A percentile compares a stretch with the other conserved stretches of the same genome.
These are phyloP conservation scores for Penicillium nordicum DNA, from an alignment of 2,329 filamentous ascomycete genomes.

Conservation along the genomic window DNA sequence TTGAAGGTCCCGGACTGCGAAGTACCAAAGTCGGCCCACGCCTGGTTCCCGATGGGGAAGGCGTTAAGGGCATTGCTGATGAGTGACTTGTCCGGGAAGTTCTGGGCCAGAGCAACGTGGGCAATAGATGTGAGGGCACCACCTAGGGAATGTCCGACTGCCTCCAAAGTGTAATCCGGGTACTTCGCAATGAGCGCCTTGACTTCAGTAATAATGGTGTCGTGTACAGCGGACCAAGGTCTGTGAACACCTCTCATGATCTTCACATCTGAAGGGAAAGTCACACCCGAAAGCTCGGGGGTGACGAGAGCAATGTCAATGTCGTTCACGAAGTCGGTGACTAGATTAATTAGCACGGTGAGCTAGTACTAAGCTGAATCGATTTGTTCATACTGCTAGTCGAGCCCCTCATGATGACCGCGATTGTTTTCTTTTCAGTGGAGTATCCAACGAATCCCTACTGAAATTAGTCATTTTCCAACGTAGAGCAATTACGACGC, in stretches of 20 bases:
- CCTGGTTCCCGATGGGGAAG: conserved; percentile 32
- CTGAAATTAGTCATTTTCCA: not conserved
- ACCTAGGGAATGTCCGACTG: conserved; percentile 32
- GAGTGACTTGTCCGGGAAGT: conserved; percentile 30
- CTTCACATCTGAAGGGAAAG: conserved; percentile 25
- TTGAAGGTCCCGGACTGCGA: conserved; percentile 25
- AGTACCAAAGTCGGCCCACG: conserved; percentile 24
- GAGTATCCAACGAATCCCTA: conserved; percentile 33
- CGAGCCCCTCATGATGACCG: conserved; percentile 32
- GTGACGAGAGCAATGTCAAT: conserved; percentile 24
- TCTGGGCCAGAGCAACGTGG: conserved; percentile 31
- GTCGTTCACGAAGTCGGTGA: conserved; percentile 26
- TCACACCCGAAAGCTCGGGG: conserved; percentile 28
- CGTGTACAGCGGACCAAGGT: conserved; percentile 30
- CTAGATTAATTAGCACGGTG: conserved; percentile 4
- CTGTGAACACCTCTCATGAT: conserved; percentile 29
- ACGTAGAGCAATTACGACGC: not conserved
- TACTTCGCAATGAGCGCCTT: conserved; percentile 24
- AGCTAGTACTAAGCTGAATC: not conserved
- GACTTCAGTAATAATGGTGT: conserved; percentile 29
- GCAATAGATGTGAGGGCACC: conserved; percentile 33
- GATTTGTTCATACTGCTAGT: conserved; percentile 19
- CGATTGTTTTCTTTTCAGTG: conserved; percentile 22
- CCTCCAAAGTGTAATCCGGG: conserved; percentile 29
- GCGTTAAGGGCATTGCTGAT: conserved; percentile 32